Base-by-base conservation (phyloP, 768 basidiomycete genomes). In the Trametes sanguinea region DNA sequence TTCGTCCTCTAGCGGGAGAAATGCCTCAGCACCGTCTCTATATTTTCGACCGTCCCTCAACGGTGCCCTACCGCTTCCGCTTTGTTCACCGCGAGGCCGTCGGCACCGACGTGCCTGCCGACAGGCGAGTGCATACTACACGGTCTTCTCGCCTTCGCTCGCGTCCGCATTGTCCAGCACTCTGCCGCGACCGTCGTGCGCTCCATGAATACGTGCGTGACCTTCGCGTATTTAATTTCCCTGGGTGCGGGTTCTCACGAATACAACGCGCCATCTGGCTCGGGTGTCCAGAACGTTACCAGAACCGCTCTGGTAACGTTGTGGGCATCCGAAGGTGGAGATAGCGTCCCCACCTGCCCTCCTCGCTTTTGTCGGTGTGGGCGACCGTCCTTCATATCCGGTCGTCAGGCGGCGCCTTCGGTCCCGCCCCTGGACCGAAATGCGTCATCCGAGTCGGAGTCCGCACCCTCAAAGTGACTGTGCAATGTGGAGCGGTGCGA, bases 341-440 rank as follows among this genome's bases (percentile, higher is more conserved):
- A 44, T 32, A 22, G 61, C 55, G 17, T 50, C 39, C 53, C 46
- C 57, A 57, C 27, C 22, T 40, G 50, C 17, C 16, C 16, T 35
- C 43, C 29, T 40, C 46, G 33, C 33, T 51, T 33, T 4, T 45
- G 51, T 14, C 27, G 16, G 37, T 14, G 42, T 16, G 37, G 37
- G 57, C 29, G 29, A 35, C 7, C 29, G 39, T 16, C 16, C 16
- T 52, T 63, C 56, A 63, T 63, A 17, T 58, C 62, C 62, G 62
- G 62, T 63, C 62, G 51, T 35, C 56, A 63, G 60, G 37, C 60
- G 45, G 60, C 47, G 51, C 51, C 4, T 6, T 42, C 51, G 56
- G 51, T 46, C 45, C 60, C 60, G 60, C 60, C 30, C 33, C 35
- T 3, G 22, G 35, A 48, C 51, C 44, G 14, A 43, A 11, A 40